Evolutionary conservation across 306 rosid genomes (phyloP).

Genomic region (Fragaria nilgerrensis): DNA sequence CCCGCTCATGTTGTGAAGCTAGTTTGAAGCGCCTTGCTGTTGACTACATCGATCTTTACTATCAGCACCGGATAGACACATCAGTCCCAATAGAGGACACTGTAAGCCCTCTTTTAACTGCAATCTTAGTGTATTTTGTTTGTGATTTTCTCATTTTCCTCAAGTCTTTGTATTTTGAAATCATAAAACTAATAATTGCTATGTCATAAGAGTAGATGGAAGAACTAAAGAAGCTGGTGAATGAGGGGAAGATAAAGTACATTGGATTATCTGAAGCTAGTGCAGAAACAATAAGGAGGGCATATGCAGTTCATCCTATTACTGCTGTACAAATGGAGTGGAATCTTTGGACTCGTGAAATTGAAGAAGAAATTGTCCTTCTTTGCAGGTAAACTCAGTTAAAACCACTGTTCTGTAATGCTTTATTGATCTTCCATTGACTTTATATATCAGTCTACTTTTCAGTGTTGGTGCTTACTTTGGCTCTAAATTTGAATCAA

Average conservation of each 20-base stretch:
- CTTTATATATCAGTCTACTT: neutral
- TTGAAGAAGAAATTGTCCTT: conserved; percentile 62
- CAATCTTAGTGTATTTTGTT: conserved; percentile 1
- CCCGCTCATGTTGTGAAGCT: conserved; percentile 67
- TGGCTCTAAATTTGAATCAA: neutral
- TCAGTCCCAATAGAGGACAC: conserved; percentile 78
- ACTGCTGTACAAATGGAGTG: conserved; percentile 75
- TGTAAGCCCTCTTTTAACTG: conserved; percentile 35
- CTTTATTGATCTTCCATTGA: neutral
- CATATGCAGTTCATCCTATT: conserved; percentile 78
- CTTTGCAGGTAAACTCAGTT: conserved; percentile 51
- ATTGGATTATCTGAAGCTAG: conserved; percentile 76
- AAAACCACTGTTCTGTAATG: neutral
- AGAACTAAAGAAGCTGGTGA: conserved; percentile 33
- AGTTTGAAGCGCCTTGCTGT: conserved; percentile 76
- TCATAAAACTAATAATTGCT: neutral
- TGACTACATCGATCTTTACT: conserved; percentile 76
- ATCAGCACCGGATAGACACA: conserved; percentile 77
- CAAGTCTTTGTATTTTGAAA: neutral
- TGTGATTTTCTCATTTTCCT: neutral
- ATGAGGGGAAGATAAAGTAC: conserved; percentile 64
- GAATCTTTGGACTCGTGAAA: conserved; percentile 77
- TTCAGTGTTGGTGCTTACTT: neutral
- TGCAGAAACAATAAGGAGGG: too few species aligned
- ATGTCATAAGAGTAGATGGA: conserved; percentile 12